Base-by-base conservation (phyloP, 139 green algal genomes). In the Pseudopediastrum boryanum region DNA sequence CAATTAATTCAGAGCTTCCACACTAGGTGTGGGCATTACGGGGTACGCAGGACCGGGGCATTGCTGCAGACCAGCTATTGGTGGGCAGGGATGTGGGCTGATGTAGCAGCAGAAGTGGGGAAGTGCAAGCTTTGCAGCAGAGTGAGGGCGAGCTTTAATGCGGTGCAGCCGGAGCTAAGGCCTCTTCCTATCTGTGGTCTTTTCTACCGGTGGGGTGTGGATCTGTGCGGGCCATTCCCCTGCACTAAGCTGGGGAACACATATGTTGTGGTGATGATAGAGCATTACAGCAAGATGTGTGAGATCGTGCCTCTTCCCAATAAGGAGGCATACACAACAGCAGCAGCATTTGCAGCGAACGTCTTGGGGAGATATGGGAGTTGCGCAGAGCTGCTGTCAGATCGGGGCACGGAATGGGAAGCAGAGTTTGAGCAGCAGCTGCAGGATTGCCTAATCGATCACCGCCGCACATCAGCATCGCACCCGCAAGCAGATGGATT, bases 181-280 rank as follows among this genome's bases (percentile, higher is more conserved):
- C 76, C 76, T 1, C 29, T 83, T 23, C 65, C 66, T 4, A 77
- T 77, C 41, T 44, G 13, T 13, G 77, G 65, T 0, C 54, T 65
- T 0, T 62, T 77, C 66, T 83, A 78, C 54, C 52, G 66, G 23
- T 70, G 38, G 42, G 42, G 62, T 21, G 27, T 86, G 8, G 80
- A 85, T 33, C 16, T 84, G 16, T 72, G 43, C 21, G 78, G 74
- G 0, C 61, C 58, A 25, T 67, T 88, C 1, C 10, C 46, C 2
- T 25, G 33, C 27, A 70, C 63, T 7, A 29, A 9, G 16, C n/a
- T 39, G 10, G 51, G 71, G 39, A 50, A 85, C 65, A 69, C 27
- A 19, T 83, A 85, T 46, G 46, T 81, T 7, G 66, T 85, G 67
- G 62, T 88, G 4, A 51, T 66, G 35, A 79, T 84, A 5, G 79